These are phyloP conservation scores for Orbilia ellipsospora DNA, from an alignment of 2,329 filamentous ascomycete species.

Conservation along the genomic window DNA sequence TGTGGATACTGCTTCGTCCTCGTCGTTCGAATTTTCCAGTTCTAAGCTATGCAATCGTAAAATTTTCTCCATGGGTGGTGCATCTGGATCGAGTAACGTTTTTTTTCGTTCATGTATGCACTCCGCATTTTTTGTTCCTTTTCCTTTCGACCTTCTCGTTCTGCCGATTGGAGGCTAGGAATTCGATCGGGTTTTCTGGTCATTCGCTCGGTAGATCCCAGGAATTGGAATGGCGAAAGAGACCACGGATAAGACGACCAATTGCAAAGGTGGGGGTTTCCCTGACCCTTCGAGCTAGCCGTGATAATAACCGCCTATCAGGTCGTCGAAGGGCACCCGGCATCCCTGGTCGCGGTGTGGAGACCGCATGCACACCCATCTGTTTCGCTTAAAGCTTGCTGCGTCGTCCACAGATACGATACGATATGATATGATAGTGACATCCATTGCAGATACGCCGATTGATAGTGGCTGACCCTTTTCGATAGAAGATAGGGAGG, in stretches of 20 bases:
- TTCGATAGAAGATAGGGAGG: neutral
- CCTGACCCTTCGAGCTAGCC: neutral
- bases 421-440: too few relatives aligned
- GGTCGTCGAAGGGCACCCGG: constrained; percentile 8
- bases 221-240: neutral
- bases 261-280: constrained; percentile 30
- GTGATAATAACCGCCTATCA: constrained; percentile 37
- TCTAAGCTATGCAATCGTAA: constrained; percentile 24
- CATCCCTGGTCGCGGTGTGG: constrained; percentile 31
- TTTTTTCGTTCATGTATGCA: constrained; percentile 23
- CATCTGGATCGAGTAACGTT: neutral
- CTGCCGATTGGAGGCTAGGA: constrained; percentile 23
- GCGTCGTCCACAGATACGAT: neutral
- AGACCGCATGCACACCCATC: constrained; percentile 24
- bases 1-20: too few relatives aligned
- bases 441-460: too few relatives aligned
- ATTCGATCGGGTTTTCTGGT: constrained; percentile 5
- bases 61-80: constrained; percentile 14
- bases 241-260: constrained; percentile 9
- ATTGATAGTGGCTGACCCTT: neutral
- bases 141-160: constrained; percentile 29
- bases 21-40: too few relatives aligned
- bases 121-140: constrained; percentile 30
- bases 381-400: constrained; percentile 35
- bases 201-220: constrained; percentile 13